Evolutionary conservation across 768 basidiomycete species (phyloP), one percentile per base, ranked within the genome.

Genomic region (Cyclocybe cylindracea): DNA sequence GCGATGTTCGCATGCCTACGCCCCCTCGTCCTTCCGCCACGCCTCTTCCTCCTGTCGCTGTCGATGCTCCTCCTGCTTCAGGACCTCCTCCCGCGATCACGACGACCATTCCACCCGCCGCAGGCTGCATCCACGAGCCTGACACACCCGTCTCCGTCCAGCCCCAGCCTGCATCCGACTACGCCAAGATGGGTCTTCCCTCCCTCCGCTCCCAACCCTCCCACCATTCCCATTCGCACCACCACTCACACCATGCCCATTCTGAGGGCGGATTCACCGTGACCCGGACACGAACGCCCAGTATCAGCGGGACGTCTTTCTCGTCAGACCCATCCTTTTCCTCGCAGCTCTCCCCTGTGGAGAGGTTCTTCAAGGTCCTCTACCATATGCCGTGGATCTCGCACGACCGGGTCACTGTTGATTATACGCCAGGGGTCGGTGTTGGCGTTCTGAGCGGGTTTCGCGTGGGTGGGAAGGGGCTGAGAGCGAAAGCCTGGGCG

Each of bases 381-480:
- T 74, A 78, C 43, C 54, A 65, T 13, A 69, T 82, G 44, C 80
- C 80, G 1, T 81, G 80, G 80, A 60, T 78, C 7, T 68, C 78
- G 6, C 60, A 67, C 4, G 63, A 69, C 2, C 69, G 78, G 42
- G 73, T 81, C 51, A 78, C 78, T 1, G 66, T 72, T 7, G 73
- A 75, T 50, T 79, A 81, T 51, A 58, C 72, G 10, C 78, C 80
- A 0, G 71, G 65, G 8, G 64, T 65, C 9, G 61, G 59, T 5
- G 13, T 58, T 45, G 45, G 58, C 8, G 48, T 10, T 6, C 18
- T 39, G 6, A 39, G n/a, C n/a, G 38, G 10, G 7, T n/a, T 39
- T n/a, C 38, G 7, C 7, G n/a, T 7, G 38, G 43, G 8, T 29
- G 38, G n/a, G 38, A 39, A 18, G 38, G 6, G 38, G 7, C 6